Evolutionary conservation across 2,329 filamentous ascomycete species (phyloP).

Genomic region (Ophiostoma novo-ulmi): DNA sequence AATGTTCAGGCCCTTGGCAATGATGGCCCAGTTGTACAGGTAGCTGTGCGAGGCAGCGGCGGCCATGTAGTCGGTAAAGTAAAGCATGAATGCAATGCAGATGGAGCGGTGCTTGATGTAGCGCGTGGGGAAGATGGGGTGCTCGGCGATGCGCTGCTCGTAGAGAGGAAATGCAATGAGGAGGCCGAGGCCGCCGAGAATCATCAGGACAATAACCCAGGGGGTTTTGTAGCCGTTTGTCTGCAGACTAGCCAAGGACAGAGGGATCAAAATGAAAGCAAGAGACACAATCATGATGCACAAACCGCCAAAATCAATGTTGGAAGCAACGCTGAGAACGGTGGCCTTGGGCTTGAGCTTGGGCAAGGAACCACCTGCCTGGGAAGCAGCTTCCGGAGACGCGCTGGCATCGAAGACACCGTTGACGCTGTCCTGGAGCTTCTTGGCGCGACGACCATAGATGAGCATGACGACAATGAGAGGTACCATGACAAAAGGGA

Average conservation of each 20-base stretch:
- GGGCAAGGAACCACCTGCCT: not conserved
- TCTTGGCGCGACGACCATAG: constrained; percentile 47
- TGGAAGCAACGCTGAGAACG: constrained; percentile 35
- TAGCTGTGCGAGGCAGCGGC: constrained; percentile 21
- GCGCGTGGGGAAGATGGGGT: constrained; percentile 43
- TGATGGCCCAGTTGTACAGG: constrained; percentile 23
- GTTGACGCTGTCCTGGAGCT: constrained; percentile 35
- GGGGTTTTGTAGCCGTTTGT: not conserved
- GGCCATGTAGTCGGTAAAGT: constrained; percentile 29
- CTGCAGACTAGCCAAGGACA: constrained; percentile 35
- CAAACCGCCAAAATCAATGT: constrained; percentile 40
- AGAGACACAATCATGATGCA: constrained; percentile 46
- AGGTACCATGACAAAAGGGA: constrained; percentile 48
- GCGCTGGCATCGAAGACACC: not conserved
- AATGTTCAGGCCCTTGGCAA: constrained; percentile 21
- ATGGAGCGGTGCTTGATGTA: constrained; percentile 44
- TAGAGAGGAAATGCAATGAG: constrained; percentile 44
- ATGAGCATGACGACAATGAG: constrained; percentile 45
- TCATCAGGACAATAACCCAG: not conserved
- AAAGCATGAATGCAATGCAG: constrained; percentile 38
- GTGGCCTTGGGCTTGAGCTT: constrained; percentile 24
- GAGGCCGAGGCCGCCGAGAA: constrained; percentile 28
- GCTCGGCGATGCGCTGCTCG: constrained; percentile 41
- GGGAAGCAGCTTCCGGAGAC: not conserved
- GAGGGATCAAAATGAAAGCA: constrained; percentile 43